Conservation (phyloP, 2,329 filamentous ascomycete genomes). For the Alternaria triticimaculans region DNA sequence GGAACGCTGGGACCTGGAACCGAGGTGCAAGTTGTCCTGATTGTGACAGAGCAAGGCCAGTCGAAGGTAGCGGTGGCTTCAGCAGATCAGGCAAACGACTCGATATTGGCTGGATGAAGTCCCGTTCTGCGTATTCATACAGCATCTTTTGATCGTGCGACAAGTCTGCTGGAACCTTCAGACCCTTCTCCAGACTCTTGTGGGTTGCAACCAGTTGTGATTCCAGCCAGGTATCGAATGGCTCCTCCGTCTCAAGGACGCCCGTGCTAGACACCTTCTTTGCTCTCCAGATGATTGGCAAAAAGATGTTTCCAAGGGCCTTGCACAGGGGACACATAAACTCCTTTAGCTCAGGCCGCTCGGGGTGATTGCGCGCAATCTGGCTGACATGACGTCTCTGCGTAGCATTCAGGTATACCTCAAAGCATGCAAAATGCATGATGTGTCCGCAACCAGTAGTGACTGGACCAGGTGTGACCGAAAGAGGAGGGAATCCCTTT, state of each 20-base stretch:
- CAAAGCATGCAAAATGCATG: constrained; percentile 97
- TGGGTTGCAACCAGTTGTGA: constrained; percentile 61
- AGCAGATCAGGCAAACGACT: constrained; percentile 48
- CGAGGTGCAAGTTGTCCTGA: constrained; percentile 17
- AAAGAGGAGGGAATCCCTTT: constrained; percentile 80
- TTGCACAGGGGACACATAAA: constrained; percentile 98
- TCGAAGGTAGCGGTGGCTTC: constrained; percentile 26
- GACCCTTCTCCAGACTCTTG: constrained; percentile 50
- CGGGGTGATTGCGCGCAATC: constrained; percentile 92
- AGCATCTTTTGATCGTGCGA: constrained; percentile 57
- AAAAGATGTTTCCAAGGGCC: constrained; percentile 90
- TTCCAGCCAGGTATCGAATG: constrained; percentile 74
- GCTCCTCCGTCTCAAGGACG: constrained; percentile 63
- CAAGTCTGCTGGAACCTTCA: constrained; percentile 32
- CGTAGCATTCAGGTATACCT: constrained; percentile 86
- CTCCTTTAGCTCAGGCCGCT: constrained; percentile 78
- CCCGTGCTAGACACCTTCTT: constrained; percentile 84
- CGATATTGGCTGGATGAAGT: constrained; percentile 59
- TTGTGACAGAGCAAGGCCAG: constrained; percentile 19
- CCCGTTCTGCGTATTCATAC: constrained; percentile 58
- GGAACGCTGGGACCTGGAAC: constrained; percentile 43
- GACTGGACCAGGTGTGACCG: constrained; percentile 75
- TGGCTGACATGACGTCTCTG: constrained; percentile 85
- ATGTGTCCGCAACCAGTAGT: constrained; percentile 95
- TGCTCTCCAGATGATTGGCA: constrained; percentile 94